Evolutionary conservation across 176 grass and related monocot genomes (phyloP), one percentile per base, ranked within the genome.

Genomic region (Zizania latifolia): DNA sequence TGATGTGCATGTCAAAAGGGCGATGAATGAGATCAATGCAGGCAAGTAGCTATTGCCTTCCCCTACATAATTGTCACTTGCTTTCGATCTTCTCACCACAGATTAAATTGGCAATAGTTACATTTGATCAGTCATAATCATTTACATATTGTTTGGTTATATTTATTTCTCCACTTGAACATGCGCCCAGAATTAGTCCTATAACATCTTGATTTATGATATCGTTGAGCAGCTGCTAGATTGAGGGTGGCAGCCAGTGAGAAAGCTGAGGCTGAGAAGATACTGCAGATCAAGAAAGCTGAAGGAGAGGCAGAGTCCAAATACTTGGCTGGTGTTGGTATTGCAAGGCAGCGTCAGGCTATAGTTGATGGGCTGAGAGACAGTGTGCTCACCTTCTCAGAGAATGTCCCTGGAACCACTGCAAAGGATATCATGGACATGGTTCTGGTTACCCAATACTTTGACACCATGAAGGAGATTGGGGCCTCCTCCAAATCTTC

Each of bases 11-110:
- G 89, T 91, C 74, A 91, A 84, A 77, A 81, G 72, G 58, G 85
- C 89, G 26, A 87, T 87, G 89, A 87, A 91, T 33, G 89, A 87
- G 31, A 87, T 87, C 68, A 91, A 91, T 59, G 89, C 89, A 81
- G 84, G 84, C 73, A 81, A 22, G 55, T 4, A 33, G 27, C 40
- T 16, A 41, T 65, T 36, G 1, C 31, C 17, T 70, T 40, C 56
- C 27, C 40, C 33, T 48, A 1, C 19, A 38, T 44, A 54, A 71
- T 26, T 23, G 33, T 79, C 3, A 1, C 10, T 46, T 66, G 4
- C 22, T 78, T 34, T 45, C 19, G 55, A 23, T 58, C 24, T 44
- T 22, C 16, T 30, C 33, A 31, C 6, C 33, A 80, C 21, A 46
- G 41, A 43, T 84, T 71, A 31, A 56, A 56, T 27, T 70, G 23